These are phyloP conservation scores for Cenchrus americanus DNA, from an alignment of 176 grass and related monocot species.

Conservation along the genomic window DNA sequence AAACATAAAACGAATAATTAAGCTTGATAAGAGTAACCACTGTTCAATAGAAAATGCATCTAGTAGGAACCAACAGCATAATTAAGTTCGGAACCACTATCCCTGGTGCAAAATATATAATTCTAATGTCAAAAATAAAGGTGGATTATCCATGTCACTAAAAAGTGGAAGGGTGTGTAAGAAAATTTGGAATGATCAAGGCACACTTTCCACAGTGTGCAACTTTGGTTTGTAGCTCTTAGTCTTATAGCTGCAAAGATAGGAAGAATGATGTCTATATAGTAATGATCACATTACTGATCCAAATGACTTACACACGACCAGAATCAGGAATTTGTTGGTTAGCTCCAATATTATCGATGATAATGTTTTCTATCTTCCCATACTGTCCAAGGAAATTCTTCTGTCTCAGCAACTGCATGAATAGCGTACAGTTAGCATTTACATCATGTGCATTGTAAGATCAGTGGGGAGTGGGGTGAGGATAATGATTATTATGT, in stretches of 20 bases:
- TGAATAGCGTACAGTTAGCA: slow-evolving; percentile 23
- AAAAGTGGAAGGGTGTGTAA: not conserved
- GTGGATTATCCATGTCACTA: not conserved
- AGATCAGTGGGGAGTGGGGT: not conserved
- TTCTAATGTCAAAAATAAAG: slow-evolving; percentile 14
- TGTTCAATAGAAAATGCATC: not conserved
- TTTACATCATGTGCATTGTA: not conserved
- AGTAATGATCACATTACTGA: not conserved
- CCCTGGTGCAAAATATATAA: slow-evolving; percentile 2
- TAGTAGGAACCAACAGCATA: not conserved
- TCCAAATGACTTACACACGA: slow-evolving; percentile 57
- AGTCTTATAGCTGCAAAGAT: slow-evolving; percentile 1
- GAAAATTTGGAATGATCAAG: not conserved
- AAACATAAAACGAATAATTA: slow-evolving; percentile 22
- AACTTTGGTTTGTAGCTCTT: not conserved
- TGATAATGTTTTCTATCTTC: slow-evolving; percentile 66
- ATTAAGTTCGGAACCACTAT: not conserved
- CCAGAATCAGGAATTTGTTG: slow-evolving; percentile 58
- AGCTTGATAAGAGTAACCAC: not conserved
- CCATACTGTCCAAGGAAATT: slow-evolving; percentile 73
- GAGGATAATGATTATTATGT: not conserved
- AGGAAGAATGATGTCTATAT: slow-evolving; percentile 6
- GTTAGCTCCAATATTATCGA: slow-evolving; percentile 59
- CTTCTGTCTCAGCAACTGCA: slow-evolving; percentile 59
- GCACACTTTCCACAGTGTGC: not conserved